A percentile compares a stretch with the other conserved stretches of the same genome.
Evolutionary conservation across 129 eudicot species (phyloP).

Genomic region (Chrysanthemum lavandulifolium): DNA sequence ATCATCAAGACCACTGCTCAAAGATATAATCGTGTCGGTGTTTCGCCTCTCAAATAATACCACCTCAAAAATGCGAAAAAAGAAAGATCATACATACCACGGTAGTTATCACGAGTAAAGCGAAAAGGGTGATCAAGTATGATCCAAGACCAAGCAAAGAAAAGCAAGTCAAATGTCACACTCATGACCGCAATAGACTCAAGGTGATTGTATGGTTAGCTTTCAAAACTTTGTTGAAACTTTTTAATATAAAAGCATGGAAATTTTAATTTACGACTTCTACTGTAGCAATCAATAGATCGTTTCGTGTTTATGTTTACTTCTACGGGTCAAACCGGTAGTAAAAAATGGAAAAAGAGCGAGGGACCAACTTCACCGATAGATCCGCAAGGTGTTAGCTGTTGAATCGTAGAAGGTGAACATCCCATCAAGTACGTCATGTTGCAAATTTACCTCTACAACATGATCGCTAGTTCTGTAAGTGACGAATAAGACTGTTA

Average conservation of each 20-base stretch:
- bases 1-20: conserved; percentile 95
- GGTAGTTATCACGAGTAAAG: background rate
- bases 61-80: too few species aligned
- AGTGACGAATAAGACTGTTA: conserved; percentile 1
- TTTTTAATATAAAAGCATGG: too few species aligned
- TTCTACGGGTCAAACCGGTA: too few species aligned
- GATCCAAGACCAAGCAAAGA: too few species aligned
- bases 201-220: background rate
- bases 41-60: background rate
- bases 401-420: too few species aligned
- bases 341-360: background rate
- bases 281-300: too few species aligned
- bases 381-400: conserved; percentile 19
- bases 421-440: conserved; percentile 36
- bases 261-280: too few species aligned
- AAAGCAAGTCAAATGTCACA: background rate
- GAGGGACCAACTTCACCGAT: conserved; percentile 33
- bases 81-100: background rate
- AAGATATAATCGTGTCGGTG: background rate
- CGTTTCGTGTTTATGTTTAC: too few species aligned
- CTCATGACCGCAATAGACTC: conserved; percentile 88
- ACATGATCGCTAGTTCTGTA: conserved; percentile 81
- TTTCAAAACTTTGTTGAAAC: background rate
- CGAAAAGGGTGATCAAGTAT: too few species aligned
- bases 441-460: conserved; percentile 64